These are phyloP conservation scores for Candida anglica DNA, from an alignment of 805 yeast genomes.

Conservation along the genomic window DNA sequence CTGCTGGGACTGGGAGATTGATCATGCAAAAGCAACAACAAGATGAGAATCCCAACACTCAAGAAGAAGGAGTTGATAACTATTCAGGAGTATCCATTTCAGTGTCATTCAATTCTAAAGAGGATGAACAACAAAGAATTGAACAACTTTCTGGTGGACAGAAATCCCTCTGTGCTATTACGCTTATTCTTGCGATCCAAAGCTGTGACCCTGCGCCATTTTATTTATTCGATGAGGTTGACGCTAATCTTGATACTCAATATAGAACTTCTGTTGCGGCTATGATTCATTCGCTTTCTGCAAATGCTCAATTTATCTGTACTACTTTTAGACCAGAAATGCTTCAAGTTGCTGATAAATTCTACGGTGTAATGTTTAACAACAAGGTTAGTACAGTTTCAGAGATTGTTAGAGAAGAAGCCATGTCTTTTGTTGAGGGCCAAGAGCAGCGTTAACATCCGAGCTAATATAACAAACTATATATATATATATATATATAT, in stretches of 20 bases:
- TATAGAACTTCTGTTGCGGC: slow-evolving; percentile 85
- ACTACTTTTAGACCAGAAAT: slow-evolving; percentile 95
- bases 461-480: too few relatives aligned
- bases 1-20: slow-evolving; percentile 73
- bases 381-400: slow-evolving; percentile 77
- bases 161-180: slow-evolving; percentile 93
- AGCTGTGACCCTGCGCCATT: slow-evolving; percentile 96
- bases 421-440: slow-evolving; percentile 80
- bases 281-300: slow-evolving; percentile 62
- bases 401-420: slow-evolving; percentile 67
- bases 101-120: slow-evolving; percentile 84
- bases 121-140: slow-evolving; percentile 79
- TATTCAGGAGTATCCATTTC: slow-evolving; percentile 80
- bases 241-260: slow-evolving; percentile 91
- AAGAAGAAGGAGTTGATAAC: slow-evolving; percentile 39
- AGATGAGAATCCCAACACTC: slow-evolving; percentile 12
- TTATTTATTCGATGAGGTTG: slow-evolving; percentile 93
- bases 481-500: too few relatives aligned
- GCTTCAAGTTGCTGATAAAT: slow-evolving; percentile 80
- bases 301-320: slow-evolving; percentile 84
- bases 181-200: slow-evolving; percentile 90
- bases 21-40: slow-evolving; percentile 52
- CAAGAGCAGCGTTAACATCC: slow-evolving; percentile 27
- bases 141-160: slow-evolving; percentile 97
- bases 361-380: slow-evolving; percentile 81